Evolutionary conservation across 2,329 filamentous ascomycete genomes (phyloP), one percentile per base, ranked within the genome.

Genomic region (Colletotrichum euphorbiae): DNA sequence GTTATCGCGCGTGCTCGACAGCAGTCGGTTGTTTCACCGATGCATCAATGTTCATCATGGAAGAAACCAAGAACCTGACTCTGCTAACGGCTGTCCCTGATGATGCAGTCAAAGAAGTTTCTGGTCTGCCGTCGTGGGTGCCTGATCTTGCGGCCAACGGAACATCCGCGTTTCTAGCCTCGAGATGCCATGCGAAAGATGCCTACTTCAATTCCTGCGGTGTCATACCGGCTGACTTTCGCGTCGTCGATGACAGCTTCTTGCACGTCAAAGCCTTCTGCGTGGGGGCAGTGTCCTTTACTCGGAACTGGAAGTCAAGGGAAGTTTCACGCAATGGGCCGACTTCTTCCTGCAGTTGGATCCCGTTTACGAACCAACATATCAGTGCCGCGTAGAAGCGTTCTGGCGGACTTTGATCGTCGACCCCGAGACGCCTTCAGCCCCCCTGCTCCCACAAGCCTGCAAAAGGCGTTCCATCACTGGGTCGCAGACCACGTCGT

Each of bases 331-430:
- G 7, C 42, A 60, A n/a, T 70, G 69, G 69, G 61, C 67, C 50
- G 61, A 55, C 21, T 57, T 69, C 43, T 38, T 70, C 7, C 38
- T 70, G 21, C 70, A 75, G 50, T 73, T 70, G 12, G 73, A 71
- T n/a, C 17, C 45, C 1, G 70, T 64, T 1, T 75, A 75, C 48
- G 6, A 54, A 1, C 63, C 62, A 24, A 74, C 72, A 0, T 33
- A 67, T 8, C 70, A 75, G 33, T 73, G 72, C 60, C 71, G 74
- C 11, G 71, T 74, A 28, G 73, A 75, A 21, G 73, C 72, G 21
- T 73, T 75, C 61, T 75, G 72, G 71, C 71, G 74, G 13, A 74
- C 73, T 2, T 70, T 75, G 52, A 73, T 75, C 48, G 71, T 71
- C 61, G 74, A 74, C 48, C 67, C 48, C 67, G 67, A 13, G 69